Evolutionary conservation across 2,329 filamentous ascomycete genomes (phyloP), one percentile per base, ranked within the genome.

Genomic region (Talaromyces sp.): DNA sequence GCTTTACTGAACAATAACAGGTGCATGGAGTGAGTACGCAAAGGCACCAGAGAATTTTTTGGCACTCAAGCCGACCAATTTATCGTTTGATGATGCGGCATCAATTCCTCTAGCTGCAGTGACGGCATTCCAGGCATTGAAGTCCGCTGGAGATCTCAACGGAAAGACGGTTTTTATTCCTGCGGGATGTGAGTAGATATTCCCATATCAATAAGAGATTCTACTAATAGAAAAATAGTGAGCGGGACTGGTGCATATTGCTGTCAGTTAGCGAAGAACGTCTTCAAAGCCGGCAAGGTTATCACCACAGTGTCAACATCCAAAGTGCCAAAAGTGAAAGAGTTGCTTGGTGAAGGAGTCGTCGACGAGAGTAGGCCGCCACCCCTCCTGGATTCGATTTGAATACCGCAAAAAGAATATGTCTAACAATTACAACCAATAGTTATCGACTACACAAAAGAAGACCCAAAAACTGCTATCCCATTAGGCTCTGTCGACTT

Each of bases 131-230:
- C 81, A 84, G 66, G 65, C 69, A 28, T 71, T 83, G 59, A 69
- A 70, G 1, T 81, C 75, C 0, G 64, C 80, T 33, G 77, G 77
- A n/a, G 73, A 72, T 10, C 74, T 85, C 0, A 73, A 75, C 42
- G 81, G 81, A 12, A 82, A 81, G 72, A 83, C 81, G 2, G 80
- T 82, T 5, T 83, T 81, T 63, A 74, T 85, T 14, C 76, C 81
- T 0, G 83, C 73, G 1, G 83, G 78, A 2, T 73, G 68, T 69
- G 64, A 63, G 67, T 63, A 36, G n/a, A 50, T 27, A 8, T 44
- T 40, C 52, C 10, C 52, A 10, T 50, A 36, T 51, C 42, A 50
- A 33, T 33, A 47, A 53, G 56, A n/a, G 4, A 28, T 42, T 33
- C 28, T 40, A 52, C 56, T 10, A 18, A 16, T 23, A 28, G 2